A percentile compares a stretch with the other conserved stretches of the same genome.
These are phyloP conservation scores for Amanita exitialis DNA, from an alignment of 768 basidiomycete genomes.

Conservation along the genomic window DNA sequence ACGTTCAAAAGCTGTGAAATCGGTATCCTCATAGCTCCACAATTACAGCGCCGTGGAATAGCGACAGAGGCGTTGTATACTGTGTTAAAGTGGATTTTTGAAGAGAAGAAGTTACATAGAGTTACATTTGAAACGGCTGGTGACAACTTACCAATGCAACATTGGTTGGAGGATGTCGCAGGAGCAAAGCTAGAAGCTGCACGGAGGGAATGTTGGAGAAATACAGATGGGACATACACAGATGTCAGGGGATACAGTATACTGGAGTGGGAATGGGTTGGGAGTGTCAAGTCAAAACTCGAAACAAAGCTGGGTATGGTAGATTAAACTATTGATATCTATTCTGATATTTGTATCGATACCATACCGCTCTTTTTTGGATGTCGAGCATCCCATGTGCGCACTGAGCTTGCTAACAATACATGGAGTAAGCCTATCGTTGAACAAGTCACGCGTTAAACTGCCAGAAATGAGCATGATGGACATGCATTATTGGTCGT, in stretches of 20 bases:
- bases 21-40: slow-evolving; percentile 29
- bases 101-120: slow-evolving; percentile 29
- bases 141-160: slow-evolving; percentile 33
- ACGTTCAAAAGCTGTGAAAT: slow-evolving; percentile 26
- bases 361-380: not conserved
- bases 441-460: slow-evolving; percentile 25
- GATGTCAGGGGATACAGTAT: slow-evolving; percentile 33
- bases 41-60: slow-evolving; percentile 24
- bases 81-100: slow-evolving; percentile 29
- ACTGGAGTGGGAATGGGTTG: slow-evolving; percentile 32
- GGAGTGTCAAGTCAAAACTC: slow-evolving; percentile 20
- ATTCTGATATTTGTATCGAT: not conserved
- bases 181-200: slow-evolving; percentile 27
- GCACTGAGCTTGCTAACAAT: not conserved
- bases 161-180: slow-evolving; percentile 33
- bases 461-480: slow-evolving; percentile 12
- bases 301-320: slow-evolving; percentile 16
- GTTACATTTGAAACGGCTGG: slow-evolving; percentile 29
- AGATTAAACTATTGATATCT: not conserved
- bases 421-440: not conserved
- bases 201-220: slow-evolving; percentile 31
- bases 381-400: not conserved
- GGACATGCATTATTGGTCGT: not conserved
- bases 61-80: slow-evolving; percentile 35
- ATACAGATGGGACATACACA: slow-evolving; percentile 21